phyloP scores from a whole-genome alignment of 208 protist genomes.

The Endotrypanum monterogeii region DNA sequence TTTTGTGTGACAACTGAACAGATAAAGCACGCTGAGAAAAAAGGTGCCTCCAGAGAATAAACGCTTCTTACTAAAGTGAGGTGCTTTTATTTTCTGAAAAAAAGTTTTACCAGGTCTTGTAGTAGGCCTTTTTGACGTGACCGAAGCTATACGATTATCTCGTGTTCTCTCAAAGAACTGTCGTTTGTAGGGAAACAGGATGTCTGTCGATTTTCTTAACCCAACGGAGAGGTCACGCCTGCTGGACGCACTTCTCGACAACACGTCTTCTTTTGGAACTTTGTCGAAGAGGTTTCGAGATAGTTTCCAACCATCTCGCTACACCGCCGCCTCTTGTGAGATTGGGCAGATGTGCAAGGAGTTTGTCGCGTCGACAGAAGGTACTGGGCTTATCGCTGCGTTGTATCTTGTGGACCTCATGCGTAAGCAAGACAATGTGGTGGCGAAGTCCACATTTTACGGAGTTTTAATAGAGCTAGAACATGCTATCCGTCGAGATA shows the following conservation, averaged over 20 bases:
- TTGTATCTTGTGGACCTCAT: conserved; percentile 64
- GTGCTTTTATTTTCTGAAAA: too few species aligned
- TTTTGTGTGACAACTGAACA: too few species aligned
- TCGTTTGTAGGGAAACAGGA: not conserved
- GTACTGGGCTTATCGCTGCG: conserved; percentile 45
- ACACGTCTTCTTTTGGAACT: conserved; percentile 35
- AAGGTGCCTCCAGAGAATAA: too few species aligned
- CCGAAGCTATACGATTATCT: not conserved
- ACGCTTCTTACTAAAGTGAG: too few species aligned
- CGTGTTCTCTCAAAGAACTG: too few species aligned
- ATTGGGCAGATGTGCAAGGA: conserved; percentile 39
- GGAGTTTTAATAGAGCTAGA: conserved; percentile 71
- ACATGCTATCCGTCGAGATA: conserved; percentile 58
- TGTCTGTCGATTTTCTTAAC: conserved; percentile 32
- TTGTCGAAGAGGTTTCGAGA: conserved; percentile 68
- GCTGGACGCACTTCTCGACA: conserved; percentile 35
- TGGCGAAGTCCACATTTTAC: conserved; percentile 65
- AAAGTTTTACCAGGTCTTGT: too few species aligned
- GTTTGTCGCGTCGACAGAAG: conserved; percentile 53
- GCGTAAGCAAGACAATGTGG: conserved; percentile 48
- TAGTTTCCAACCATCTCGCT: conserved; percentile 38
- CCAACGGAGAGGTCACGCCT: conserved; percentile 24
- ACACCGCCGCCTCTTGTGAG: conserved; percentile 38
- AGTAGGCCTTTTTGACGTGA: not conserved
- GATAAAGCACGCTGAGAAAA: too few species aligned